Evolutionary conservation across 2,329 filamentous ascomycete species (phyloP).

Genomic region (Phoma sp.): DNA sequence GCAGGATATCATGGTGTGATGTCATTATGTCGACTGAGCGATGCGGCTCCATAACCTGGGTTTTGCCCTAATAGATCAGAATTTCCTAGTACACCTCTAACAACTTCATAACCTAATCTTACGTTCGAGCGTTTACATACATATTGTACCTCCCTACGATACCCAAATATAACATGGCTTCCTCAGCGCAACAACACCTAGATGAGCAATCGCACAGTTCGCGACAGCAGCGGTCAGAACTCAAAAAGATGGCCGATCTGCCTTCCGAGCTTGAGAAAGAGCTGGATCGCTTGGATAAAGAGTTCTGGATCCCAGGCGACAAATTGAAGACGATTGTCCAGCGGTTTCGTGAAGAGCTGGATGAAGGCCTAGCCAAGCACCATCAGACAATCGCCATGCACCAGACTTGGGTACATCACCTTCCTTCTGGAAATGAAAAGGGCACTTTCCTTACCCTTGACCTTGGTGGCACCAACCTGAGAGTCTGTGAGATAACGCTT

Average conservation of each 20-base stretch:
- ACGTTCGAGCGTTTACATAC: neutral
- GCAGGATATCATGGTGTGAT: conserved; percentile 18
- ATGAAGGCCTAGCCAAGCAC: conserved; percentile 31
- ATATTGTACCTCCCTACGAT: neutral
- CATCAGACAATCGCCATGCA: conserved; percentile 76
- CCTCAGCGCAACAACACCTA: conserved; percentile 15
- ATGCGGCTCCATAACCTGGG: neutral
- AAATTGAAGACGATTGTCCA: conserved; percentile 35
- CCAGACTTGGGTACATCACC: conserved; percentile 92
- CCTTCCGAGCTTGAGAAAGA: conserved; percentile 29
- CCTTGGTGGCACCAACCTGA: conserved; percentile 95
- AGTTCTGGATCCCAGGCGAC: conserved; percentile 31
- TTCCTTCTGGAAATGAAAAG: conserved; percentile 84
- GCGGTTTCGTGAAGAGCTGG: conserved; percentile 33
- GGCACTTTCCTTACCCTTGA: conserved; percentile 90
- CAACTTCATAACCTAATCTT: neutral
- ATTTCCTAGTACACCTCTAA: neutral
- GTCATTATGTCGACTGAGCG: conserved; percentile 23
- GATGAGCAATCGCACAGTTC: conserved; percentile 21
- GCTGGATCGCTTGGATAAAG: conserved; percentile 27
- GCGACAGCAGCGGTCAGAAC: conserved; percentile 31
- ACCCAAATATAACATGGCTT: conserved; percentile 14
- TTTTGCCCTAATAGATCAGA: neutral
- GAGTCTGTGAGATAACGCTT: conserved; percentile 91
- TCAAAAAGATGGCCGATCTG: conserved; percentile 26